Evolutionary conservation across 257 asterid genomes (phyloP).

Genomic region (Scutellaria baicalensis): DNA sequence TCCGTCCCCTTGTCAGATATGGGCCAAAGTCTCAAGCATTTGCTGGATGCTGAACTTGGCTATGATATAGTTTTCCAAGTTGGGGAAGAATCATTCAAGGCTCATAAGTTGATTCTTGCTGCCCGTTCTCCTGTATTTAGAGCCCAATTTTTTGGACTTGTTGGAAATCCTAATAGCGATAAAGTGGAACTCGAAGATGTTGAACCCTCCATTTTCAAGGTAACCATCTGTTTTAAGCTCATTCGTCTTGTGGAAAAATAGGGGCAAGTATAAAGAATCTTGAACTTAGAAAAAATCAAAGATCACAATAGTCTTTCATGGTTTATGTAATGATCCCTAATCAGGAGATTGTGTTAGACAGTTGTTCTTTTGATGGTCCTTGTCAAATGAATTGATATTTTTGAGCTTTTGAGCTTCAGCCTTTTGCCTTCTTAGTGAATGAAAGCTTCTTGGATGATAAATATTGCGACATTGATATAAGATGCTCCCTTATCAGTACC

Average conservation of each 20-base stretch:
- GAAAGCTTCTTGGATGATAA: background rate
- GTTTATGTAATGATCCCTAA: background rate
- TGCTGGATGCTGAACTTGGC: conserved; percentile 65
- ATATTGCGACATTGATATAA: background rate
- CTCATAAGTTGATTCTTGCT: conserved; percentile 85
- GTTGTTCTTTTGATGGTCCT: conserved; percentile 1
- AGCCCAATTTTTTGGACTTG: conserved; percentile 86
- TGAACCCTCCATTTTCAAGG: conserved; percentile 88
- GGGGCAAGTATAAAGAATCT: background rate
- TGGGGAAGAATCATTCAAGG: conserved; percentile 76
- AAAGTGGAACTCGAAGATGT: conserved; percentile 63
- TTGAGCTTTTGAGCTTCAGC: background rate
- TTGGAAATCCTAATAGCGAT: conserved; percentile 65
- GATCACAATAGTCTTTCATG: background rate
- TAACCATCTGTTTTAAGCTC: conserved; percentile 15
- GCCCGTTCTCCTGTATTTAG: conserved; percentile 93
- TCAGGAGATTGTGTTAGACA: background rate
- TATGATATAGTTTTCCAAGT: conserved; percentile 69
- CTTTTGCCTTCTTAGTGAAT: background rate
- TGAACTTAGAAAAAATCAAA: background rate
- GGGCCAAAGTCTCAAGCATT: conserved; percentile 63
- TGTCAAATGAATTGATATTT: conserved; percentile 4
- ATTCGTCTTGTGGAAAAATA: background rate
- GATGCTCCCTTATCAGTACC: background rate
- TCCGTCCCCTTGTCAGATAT: conserved; percentile 75